Conservation (phyloP, 2,329 filamentous ascomycete species). For the Diplodia corticola region DNA sequence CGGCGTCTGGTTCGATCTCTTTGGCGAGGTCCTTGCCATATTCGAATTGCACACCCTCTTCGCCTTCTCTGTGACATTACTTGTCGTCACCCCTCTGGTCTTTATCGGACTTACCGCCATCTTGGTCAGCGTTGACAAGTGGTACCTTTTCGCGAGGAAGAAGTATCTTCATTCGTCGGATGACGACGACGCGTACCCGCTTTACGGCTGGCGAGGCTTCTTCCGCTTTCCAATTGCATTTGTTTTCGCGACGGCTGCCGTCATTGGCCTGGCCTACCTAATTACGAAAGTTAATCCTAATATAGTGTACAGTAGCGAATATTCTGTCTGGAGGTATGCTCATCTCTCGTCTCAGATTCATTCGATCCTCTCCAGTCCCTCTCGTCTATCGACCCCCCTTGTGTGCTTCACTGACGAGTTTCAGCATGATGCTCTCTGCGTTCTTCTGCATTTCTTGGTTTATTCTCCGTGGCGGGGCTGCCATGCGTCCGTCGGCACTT, state of each 20-base stretch:
- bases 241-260: slow-evolving; percentile 64
- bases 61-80: slow-evolving; percentile 78
- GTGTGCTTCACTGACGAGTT: neutral
- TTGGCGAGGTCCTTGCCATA: slow-evolving; percentile 75
- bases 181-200: slow-evolving; percentile 58
- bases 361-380: neutral
- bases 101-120: slow-evolving; percentile 69
- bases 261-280: slow-evolving; percentile 72
- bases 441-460: slow-evolving; percentile 85
- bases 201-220: slow-evolving; percentile 79
- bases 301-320: slow-evolving; percentile 87
- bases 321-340: slow-evolving; percentile 69
- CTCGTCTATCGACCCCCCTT: neutral
- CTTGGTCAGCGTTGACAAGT: slow-evolving; percentile 72
- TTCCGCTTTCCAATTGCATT: slow-evolving; percentile 81
- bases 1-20: slow-evolving; percentile 93
- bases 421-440: slow-evolving; percentile 74
- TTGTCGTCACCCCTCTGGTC: slow-evolving; percentile 75
- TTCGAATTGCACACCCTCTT: slow-evolving; percentile 79
- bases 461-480: slow-evolving; percentile 74
- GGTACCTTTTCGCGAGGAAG: slow-evolving; percentile 79
- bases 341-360: neutral
- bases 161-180: slow-evolving; percentile 62
- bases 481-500: slow-evolving; percentile 79
- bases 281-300: slow-evolving; percentile 82